Percentiles rank a stretch among this genome's conserved stretches.
Conservation (phyloP, 2,329 filamentous ascomycete genomes). For the Sclerotinia subarctica region DNA sequence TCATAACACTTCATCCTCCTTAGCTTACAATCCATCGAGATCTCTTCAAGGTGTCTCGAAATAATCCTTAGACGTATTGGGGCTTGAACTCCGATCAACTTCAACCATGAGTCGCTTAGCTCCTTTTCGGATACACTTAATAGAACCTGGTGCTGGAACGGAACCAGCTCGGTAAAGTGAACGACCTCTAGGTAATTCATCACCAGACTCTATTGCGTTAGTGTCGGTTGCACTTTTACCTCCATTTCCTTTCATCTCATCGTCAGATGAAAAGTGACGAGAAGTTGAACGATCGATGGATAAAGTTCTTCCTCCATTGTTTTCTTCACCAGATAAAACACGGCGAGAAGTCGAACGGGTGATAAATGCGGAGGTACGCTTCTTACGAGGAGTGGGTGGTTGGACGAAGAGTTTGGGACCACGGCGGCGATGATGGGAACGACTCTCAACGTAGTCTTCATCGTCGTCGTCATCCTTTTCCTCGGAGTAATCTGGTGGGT, state of each 20-base stretch:
- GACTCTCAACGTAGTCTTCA: not conserved
- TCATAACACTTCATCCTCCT: not conserved
- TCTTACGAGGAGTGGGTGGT: not conserved
- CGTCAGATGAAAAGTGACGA: not conserved
- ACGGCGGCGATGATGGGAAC: not conserved
- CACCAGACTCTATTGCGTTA: not conserved
- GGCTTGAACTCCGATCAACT: not conserved
- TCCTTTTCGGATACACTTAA: constrained; percentile 1
- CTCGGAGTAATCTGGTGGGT: not conserved
- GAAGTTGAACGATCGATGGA: not conserved
- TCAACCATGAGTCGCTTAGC: not conserved
- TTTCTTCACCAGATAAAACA: not conserved
- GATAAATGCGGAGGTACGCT: not conserved
- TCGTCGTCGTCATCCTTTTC: not conserved
- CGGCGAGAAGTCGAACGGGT: not conserved
- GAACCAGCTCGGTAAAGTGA: not conserved
- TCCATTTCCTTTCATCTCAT: not conserved
- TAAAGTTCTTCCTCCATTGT: not conserved
- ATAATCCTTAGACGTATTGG: not conserved
- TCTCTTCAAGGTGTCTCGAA: not conserved
- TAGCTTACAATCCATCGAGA: not conserved
- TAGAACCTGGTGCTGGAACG: not conserved
- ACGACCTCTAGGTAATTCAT: not conserved
- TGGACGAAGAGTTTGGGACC: not conserved
- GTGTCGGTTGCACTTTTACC: not conserved